Percentiles rank a stretch among this genome's conserved stretches.
Conservation (phyloP, 2,329 filamentous ascomycete species). For the Akanthomyces uredinophilus region DNA sequence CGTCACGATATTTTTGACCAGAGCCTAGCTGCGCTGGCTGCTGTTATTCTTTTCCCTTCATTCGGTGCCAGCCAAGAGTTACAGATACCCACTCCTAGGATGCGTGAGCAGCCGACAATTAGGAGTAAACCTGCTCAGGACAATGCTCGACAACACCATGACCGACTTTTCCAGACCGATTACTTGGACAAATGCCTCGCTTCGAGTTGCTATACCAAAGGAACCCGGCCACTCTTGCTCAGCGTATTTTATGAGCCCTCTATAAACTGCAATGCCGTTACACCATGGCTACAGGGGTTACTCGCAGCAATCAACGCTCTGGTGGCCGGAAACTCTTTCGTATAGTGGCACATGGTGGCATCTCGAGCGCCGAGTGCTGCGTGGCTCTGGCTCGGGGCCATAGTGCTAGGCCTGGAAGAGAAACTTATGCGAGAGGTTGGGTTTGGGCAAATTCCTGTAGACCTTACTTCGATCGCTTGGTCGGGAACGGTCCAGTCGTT, state of each 20-base stretch:
- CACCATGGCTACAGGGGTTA: conserved; percentile 25
- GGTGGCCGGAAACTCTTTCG: conserved; percentile 12
- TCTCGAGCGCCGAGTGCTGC: conserved; percentile 9
- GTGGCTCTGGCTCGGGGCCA: conserved; percentile 24
- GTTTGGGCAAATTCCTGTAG: conserved; percentile 22
- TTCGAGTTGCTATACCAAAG: conserved; percentile 22
- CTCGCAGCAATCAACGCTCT: conserved; percentile 22
- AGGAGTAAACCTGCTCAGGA: background rate
- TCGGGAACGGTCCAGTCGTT: conserved; percentile 24
- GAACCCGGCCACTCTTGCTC: conserved; percentile 23
- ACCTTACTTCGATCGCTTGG: conserved; percentile 26
- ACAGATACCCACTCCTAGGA: background rate
- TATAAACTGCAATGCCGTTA: conserved; percentile 26
- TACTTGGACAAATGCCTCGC: conserved; percentile 22
- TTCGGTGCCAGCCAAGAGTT: background rate
- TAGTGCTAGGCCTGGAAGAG: conserved; percentile 20
- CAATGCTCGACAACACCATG: background rate
- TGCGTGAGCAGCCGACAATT: background rate
- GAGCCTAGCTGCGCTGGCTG: background rate
- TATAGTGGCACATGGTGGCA: conserved; percentile 24
- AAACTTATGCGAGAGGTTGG: conserved; percentile 19
- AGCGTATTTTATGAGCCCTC: conserved; percentile 25
- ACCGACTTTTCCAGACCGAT: background rate
- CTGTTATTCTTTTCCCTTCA: background rate
- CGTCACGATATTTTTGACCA: background rate